Percentiles rank a stretch among this genome's conserved stretches.
phyloP scores from a whole-genome alignment of 1,139 yeast genomes.

The Sugiyamaella pinicola region DNA sequence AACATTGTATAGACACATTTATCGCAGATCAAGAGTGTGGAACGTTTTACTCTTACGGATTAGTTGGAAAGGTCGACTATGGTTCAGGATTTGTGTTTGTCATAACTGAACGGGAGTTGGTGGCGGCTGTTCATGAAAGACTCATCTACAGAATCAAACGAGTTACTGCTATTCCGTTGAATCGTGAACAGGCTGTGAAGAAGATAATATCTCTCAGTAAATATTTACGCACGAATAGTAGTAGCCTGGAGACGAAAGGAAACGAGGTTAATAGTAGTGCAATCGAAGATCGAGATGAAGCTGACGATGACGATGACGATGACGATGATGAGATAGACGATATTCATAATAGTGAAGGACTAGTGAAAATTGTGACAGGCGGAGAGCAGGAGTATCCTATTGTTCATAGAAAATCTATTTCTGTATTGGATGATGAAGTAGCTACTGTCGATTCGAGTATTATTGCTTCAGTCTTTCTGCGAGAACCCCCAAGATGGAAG shows the following conservation, averaged over 20 bases:
- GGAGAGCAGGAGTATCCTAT: not conserved
- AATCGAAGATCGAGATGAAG: not conserved
- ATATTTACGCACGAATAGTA: too few relatives aligned
- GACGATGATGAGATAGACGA: conserved; percentile 8
- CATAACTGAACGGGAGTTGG: conserved; percentile 28
- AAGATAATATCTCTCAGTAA: not conserved
- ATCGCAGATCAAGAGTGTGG: not conserved
- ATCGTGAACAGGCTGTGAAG: conserved; percentile 16
- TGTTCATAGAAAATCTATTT: conserved; percentile 1
- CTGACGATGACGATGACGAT: not conserved
- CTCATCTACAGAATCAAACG: conserved; percentile 26
- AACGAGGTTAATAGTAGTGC: not conserved
- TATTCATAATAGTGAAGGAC: conserved; percentile 11
- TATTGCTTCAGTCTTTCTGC: conserved; percentile 11
- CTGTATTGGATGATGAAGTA: conserved; percentile 10
- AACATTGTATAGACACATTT: not conserved
- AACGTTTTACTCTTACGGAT: conserved; percentile 23
- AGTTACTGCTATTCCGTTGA: conserved; percentile 28
- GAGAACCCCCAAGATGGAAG: conserved; percentile 21
- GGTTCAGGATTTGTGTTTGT: conserved; percentile 31
- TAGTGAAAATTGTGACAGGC: conserved; percentile 2
- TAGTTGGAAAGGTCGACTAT: conserved; percentile 30
- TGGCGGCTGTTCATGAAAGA: conserved; percentile 22
- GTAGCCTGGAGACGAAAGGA: too few relatives aligned
- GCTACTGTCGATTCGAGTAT: conserved; percentile 18